Evolutionary conservation across 352 stramenopile species (phyloP), one percentile per base, ranked within the genome.

Genomic region (Pythium chondricola): DNA sequence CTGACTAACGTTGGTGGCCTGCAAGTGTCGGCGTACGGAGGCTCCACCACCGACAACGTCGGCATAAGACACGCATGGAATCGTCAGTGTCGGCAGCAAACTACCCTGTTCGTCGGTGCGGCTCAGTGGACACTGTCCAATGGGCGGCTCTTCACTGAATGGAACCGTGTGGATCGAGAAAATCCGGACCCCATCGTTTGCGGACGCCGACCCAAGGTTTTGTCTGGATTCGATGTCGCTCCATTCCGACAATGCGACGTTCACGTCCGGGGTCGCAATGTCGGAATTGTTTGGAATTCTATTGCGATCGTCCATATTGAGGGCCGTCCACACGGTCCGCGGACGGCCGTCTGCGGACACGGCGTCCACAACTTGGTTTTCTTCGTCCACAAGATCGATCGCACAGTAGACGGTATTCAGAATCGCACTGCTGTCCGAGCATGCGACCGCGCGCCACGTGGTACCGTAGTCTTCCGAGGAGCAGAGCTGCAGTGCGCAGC

Each of bases 401-500:
- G 56, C 56, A 37, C 56, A 65, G 45, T 56, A 50, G 25, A 56
- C 45, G n/a, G 30, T 30, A 20, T 14, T 22, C 13, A 53, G 41
- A 9, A 65, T 47, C 9, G 31, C 18, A 3, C 33, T 33, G 2
- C 56, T 43, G 25, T 54, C 25, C 9, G 46, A 33, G 31, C 56
- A 65, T 24, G 39, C 43, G 2, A 60, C 50, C 0, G 56, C 40
- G 4, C 56, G 43, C 20, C 54, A 49, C 42, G 43, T 54, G 1
- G 49, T 48, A 21, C 56, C 56, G 30, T 30, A 56, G 3, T 47
- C 35, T 10, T 57, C 48, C 13, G 39, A 49, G 22, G 30, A 39
- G 22, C 56, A 65, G 17, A 45, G 40, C 50, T 65, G 56, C 16
- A 65, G 33, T 6, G 49, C 44, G 35, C 58, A 66, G 36, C 58